Evolutionary conservation across 352 stramenopile genomes (phyloP).

Genomic region (Globisporangium uncinulatum): DNA sequence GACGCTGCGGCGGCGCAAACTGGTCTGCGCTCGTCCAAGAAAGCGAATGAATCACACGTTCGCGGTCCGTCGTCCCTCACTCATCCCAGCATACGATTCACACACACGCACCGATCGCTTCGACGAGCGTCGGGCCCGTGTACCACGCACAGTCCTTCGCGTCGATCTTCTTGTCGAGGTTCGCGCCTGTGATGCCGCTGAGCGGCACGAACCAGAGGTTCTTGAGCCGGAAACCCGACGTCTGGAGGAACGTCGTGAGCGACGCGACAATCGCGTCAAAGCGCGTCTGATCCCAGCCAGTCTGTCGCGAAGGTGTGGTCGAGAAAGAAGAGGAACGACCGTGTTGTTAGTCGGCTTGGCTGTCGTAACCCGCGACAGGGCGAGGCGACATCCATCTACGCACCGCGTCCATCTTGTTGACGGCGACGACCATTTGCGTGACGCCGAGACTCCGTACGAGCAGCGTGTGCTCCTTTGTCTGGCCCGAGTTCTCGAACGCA

Average conservation of each 20-base stretch:
- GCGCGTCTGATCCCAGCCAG: constrained; percentile 65
- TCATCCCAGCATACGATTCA: no score
- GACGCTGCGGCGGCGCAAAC: constrained; percentile 65
- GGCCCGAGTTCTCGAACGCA: constrained; percentile 91
- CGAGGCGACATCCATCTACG: background rate
- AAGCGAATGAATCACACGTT: constrained; percentile 8
- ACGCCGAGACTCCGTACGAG: constrained; percentile 93
- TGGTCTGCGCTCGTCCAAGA: constrained; percentile 31
- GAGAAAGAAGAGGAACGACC: background rate
- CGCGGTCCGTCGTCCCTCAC: background rate
- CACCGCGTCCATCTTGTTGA: constrained; percentile 98
- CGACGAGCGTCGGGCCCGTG: constrained; percentile 65
- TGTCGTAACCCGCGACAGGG: no score
- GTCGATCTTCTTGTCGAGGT: constrained; percentile 62
- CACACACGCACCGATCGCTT: constrained; percentile 52
- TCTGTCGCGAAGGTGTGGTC: constrained; percentile 16
- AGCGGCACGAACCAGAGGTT: constrained; percentile 86
- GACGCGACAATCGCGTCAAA: constrained; percentile 78
- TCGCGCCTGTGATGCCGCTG: constrained; percentile 82
- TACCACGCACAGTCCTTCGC: constrained; percentile 66
- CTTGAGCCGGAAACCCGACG: constrained; percentile 69
- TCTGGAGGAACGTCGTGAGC: constrained; percentile 68
- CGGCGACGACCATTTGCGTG: constrained; percentile 92
- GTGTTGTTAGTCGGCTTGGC: no score
- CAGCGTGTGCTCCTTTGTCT: constrained; percentile 97